Evolutionary conservation across 1,284 basidiomycete genomes (phyloP).

Genomic region (Macrocybe sp.): DNA sequence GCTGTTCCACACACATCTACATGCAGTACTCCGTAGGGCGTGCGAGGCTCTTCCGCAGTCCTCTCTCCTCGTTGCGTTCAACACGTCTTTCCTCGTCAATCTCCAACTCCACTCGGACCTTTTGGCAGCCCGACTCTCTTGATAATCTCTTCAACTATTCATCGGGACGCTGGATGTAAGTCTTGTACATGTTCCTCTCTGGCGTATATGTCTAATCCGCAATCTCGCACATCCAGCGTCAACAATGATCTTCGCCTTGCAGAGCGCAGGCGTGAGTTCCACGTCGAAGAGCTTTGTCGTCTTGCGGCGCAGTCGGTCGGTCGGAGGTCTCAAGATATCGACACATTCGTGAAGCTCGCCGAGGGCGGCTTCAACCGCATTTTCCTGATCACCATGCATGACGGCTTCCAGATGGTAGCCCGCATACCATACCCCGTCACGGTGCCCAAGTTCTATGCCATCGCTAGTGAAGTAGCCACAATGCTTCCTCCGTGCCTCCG

Average conservation of each 20-base stretch:
- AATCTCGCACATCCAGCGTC: conserved; percentile 5
- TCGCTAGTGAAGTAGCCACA: conserved; percentile 45
- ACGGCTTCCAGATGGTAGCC: conserved; percentile 35
- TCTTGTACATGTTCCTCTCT: no score
- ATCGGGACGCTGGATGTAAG: no score
- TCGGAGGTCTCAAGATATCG: conserved; percentile 25
- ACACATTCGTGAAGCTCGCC: conserved; percentile 34
- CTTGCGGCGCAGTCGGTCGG: conserved; percentile 41
- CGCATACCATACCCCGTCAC: conserved; percentile 38
- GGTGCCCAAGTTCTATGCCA: conserved; percentile 33
- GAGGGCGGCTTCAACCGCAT: conserved; percentile 41
- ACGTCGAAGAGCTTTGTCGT: conserved; percentile 36
- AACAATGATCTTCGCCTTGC: conserved; percentile 40
- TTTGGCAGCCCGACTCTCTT: no score
- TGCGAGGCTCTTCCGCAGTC: neutral
- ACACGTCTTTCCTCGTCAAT: neutral
- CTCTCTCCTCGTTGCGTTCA: neutral
- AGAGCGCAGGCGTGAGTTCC: conserved; percentile 38
- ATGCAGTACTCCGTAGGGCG: no score
- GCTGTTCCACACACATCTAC: no score
- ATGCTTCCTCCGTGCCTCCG: conserved; percentile 37
- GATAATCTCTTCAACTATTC: no score
- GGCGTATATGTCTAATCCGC: no score
- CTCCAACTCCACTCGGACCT: neutral
- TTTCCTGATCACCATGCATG: conserved; percentile 39